Conservation (phyloP, 768 basidiomycete genomes). For the Leccinum subgranulosum region DNA sequence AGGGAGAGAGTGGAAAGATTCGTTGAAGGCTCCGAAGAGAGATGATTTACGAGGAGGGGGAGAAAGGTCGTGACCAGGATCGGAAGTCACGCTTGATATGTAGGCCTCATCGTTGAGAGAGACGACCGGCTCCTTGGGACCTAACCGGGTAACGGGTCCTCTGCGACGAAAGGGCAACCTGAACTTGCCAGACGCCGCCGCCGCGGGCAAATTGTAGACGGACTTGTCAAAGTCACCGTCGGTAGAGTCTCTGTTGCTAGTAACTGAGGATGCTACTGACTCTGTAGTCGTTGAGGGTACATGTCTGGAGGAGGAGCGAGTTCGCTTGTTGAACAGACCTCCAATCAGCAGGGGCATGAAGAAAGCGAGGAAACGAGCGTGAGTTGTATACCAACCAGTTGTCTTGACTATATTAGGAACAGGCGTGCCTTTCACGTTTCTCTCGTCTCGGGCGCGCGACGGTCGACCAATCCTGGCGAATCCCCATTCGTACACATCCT, state of each 20-base stretch:
- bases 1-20: slow-evolving; percentile 61
- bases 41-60: slow-evolving; percentile 65
- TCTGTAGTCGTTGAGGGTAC: slow-evolving; percentile 2
- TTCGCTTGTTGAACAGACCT: slow-evolving; percentile 27
- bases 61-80: slow-evolving; percentile 41
- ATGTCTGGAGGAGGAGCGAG: background rate
- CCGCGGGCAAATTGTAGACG: slow-evolving; percentile 24
- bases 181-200: slow-evolving; percentile 42
- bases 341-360: slow-evolving; percentile 29
- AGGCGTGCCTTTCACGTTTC: slow-evolving; percentile 3
- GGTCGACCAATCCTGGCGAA: too few relatives aligned
- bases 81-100: slow-evolving; percentile 41
- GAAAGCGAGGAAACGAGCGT: background rate
- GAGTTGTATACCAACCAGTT: too few relatives aligned
- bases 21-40: slow-evolving; percentile 59
- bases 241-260: slow-evolving; percentile 16
- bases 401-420: too few relatives aligned
- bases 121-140: slow-evolving; percentile 9
- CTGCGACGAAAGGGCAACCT: slow-evolving; percentile 44
- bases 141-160: slow-evolving; percentile 16
- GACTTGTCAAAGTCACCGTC: slow-evolving; percentile 30
- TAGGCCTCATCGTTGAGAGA: slow-evolving; percentile 26
- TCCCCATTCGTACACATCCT: background rate
- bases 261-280: slow-evolving; percentile 13
- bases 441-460: too few relatives aligned